Percentiles rank a stretch among this genome's conserved stretches.
Conservation (phyloP, 495 filamentous ascomycete species). For the Opeltia flavorubescens region DNA sequence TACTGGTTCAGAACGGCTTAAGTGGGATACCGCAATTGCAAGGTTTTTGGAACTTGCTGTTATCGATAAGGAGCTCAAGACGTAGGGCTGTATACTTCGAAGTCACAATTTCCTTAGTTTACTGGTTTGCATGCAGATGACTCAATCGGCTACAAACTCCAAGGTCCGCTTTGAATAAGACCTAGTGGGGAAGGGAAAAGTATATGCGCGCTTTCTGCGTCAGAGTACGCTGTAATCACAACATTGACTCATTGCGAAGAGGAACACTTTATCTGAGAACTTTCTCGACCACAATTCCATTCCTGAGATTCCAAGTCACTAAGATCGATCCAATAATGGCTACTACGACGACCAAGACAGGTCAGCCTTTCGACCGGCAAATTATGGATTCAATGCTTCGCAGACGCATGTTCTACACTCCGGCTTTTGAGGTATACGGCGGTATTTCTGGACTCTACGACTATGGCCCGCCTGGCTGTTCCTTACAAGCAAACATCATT, state of each 20-base stretch:
- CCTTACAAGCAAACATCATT: slow-evolving; percentile 71
- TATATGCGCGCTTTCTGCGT: not conserved
- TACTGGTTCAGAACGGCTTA: too few species aligned
- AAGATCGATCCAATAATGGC: slow-evolving; percentile 32
- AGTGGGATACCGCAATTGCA: too few species aligned
- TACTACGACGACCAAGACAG: slow-evolving; percentile 65
- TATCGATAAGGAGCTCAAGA: too few species aligned
- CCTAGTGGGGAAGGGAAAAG: not conserved
- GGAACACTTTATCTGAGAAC: not conserved
- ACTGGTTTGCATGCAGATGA: too few species aligned
- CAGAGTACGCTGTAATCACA: not conserved
- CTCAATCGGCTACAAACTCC: not conserved
- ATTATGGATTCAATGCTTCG: slow-evolving; percentile 71
- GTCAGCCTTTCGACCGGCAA: slow-evolving; percentile 71
- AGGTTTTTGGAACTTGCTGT: too few species aligned
- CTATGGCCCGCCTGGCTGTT: slow-evolving; percentile 70
- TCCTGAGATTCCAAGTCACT: slow-evolving; percentile 16
- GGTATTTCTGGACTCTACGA: slow-evolving; percentile 77
- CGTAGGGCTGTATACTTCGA: too few species aligned
- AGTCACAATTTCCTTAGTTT: too few species aligned
- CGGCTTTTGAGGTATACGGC: slow-evolving; percentile 87
- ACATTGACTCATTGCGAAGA: not conserved
- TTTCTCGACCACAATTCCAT: slow-evolving; percentile 14
- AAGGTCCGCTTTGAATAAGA: too few species aligned
- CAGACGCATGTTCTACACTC: slow-evolving; percentile 85